A percentile compares a stretch with the other conserved stretches of the same genome.
These are phyloP conservation scores for Mitragyna speciosa DNA, from an alignment of 257 asterid species.

Conservation along the genomic window DNA sequence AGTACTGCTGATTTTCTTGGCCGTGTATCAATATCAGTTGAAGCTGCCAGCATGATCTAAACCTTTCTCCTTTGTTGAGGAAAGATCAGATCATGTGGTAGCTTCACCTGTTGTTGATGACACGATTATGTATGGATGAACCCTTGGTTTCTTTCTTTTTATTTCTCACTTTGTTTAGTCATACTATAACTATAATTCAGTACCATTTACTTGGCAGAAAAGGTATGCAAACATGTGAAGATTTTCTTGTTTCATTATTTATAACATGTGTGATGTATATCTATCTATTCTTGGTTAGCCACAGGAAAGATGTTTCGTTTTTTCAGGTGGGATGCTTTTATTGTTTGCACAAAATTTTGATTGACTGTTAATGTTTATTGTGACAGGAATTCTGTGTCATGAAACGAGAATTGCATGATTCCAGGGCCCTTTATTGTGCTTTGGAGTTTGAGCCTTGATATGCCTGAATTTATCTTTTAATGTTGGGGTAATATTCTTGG, in stretches of 20 bases:
- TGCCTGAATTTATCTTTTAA: conserved; percentile 10
- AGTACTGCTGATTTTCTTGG: conserved; percentile 12
- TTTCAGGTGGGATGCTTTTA: background rate
- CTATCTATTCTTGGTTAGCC: background rate
- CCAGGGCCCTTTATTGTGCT: conserved; percentile 15
- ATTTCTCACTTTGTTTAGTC: background rate
- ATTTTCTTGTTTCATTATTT: background rate
- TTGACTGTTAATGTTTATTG: background rate
- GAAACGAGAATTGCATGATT: conserved; percentile 13
- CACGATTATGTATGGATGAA: conserved; percentile 7
- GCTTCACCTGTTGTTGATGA: conserved; percentile 34
- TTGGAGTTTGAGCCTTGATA: conserved; percentile 15
- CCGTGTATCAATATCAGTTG: conserved; percentile 35
- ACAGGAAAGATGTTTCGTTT: background rate
- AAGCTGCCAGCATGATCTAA: conserved; percentile 48
- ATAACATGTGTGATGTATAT: background rate
- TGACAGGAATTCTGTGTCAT: conserved; percentile 6
- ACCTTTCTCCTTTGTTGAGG: conserved; percentile 27
- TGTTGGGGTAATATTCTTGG: background rate
- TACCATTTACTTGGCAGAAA: conserved; percentile 5
- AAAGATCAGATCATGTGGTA: conserved; percentile 40
- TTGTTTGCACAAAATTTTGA: background rate
- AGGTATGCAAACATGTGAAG: background rate
- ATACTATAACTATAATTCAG: background rate
- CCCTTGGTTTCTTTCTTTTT: conserved; percentile 13